These are phyloP conservation scores for Sabuloglossum arenarium DNA, from an alignment of 495 filamentous ascomycete genomes.

Conservation along the genomic window DNA sequence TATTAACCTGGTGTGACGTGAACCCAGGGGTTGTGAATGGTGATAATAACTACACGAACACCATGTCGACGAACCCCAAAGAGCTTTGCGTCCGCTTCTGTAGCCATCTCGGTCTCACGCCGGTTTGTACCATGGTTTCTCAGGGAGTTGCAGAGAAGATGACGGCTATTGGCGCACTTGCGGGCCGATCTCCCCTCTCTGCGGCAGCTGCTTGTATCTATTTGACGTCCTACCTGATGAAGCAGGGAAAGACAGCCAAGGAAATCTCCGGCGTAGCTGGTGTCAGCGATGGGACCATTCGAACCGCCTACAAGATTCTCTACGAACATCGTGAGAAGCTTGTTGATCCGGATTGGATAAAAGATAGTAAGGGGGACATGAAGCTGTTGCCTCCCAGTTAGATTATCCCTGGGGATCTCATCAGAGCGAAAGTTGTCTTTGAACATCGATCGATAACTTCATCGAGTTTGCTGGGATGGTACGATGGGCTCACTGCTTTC, in stretches of 20 bases:
- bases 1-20: not conserved
- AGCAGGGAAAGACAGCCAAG: slow-evolving; percentile 54
- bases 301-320: slow-evolving; percentile 79
- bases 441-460: not conserved
- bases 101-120: slow-evolving; percentile 51
- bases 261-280: slow-evolving; percentile 63
- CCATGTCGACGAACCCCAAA: slow-evolving; percentile 57
- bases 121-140: slow-evolving; percentile 47
- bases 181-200: slow-evolving; percentile 84
- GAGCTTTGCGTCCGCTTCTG: slow-evolving; percentile 82
- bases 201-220: slow-evolving; percentile 91
- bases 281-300: slow-evolving; percentile 90
- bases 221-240: slow-evolving; percentile 73
- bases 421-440: not conserved
- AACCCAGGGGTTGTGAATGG: slow-evolving; percentile 17
- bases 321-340: slow-evolving; percentile 51
- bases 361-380: slow-evolving; percentile 45
- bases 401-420: not conserved
- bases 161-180: slow-evolving; percentile 50
- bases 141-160: slow-evolving; percentile 53
- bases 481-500: not conserved
- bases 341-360: slow-evolving; percentile 53
- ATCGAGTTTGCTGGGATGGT: not conserved
- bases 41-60: slow-evolving; percentile 45
- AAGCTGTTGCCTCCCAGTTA: slow-evolving; percentile 36